These are phyloP conservation scores for Rhodotorula sphaerocarpa DNA, from an alignment of 768 basidiomycete genomes.

Conservation along the genomic window DNA sequence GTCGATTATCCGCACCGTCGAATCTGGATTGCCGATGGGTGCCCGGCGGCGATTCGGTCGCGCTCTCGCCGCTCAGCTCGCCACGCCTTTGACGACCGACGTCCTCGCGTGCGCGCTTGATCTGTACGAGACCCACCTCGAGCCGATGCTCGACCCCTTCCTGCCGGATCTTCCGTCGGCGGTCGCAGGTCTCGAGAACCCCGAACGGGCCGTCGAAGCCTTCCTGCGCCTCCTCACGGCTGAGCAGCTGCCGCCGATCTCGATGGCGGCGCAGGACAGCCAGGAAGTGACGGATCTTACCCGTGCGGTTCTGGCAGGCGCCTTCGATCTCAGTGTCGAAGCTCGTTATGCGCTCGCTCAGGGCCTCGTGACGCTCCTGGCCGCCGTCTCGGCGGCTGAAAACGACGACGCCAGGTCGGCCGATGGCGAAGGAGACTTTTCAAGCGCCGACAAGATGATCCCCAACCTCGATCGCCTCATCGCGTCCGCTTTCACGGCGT, in stretches of 20 bases:
- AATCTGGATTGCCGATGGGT: background rate
- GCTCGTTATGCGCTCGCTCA: conserved; percentile 22
- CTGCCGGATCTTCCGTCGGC: background rate
- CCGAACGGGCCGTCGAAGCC: conserved; percentile 21
- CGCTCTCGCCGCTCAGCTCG: conserved; percentile 5
- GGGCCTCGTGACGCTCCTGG: conserved; percentile 17
- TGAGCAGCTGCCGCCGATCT: background rate
- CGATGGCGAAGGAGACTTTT: background rate
- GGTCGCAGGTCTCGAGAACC: conserved; percentile 9
- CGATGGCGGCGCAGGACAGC: background rate
- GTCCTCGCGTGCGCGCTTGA: conserved; percentile 23
- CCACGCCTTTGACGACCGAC: conserved; percentile 10
- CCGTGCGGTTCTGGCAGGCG: conserved; percentile 4
- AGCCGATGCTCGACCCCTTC: background rate
- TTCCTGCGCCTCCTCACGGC: conserved; percentile 19
- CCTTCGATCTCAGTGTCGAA: background rate
- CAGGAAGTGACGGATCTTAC: conserved; percentile 7
- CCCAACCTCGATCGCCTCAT: conserved; percentile 19
- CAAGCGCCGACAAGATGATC: conserved; percentile 4
- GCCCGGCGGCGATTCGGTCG: conserved; percentile 6
- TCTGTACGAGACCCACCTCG: conserved; percentile 21
- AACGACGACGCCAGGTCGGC: conserved; percentile 2
- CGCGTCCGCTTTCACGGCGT: conserved; percentile 13
- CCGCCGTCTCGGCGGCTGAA: conserved; percentile 27
- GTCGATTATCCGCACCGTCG: background rate